phyloP scores from a whole-genome alignment of 257 asterid species.

The Capsicum chinense region DNA sequence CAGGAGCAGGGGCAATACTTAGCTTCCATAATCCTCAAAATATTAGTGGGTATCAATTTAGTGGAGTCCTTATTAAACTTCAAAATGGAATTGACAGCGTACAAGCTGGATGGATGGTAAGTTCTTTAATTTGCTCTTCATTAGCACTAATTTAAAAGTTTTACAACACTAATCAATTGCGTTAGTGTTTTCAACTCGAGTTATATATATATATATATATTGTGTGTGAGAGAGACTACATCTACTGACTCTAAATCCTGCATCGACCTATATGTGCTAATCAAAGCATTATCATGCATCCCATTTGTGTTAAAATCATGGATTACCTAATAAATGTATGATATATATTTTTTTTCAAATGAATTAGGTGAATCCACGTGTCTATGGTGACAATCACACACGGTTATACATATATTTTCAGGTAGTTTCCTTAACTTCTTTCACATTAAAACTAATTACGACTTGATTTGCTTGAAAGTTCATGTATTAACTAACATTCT shows the following conservation, averaged over 20 bases:
- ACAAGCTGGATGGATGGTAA: background rate
- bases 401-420: background rate
- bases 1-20: background rate
- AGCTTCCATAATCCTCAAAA: constrained; percentile 24
- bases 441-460: background rate
- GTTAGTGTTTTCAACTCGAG: background rate
- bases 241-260: background rate
- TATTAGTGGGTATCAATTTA: background rate
- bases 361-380: background rate
- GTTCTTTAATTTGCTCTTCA: background rate
- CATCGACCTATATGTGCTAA: background rate
- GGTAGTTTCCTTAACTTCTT: background rate
- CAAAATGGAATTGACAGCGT: background rate
- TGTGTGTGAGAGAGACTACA: background rate
- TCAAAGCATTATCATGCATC: background rate
- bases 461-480: background rate
- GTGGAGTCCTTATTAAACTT: background rate
- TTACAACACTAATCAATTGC: background rate
- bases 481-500: background rate
- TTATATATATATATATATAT: background rate
- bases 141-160: no score
- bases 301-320: background rate
- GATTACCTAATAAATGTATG: background rate
- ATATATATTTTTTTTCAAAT: background rate
- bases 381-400: background rate